These are phyloP conservation scores for Plasmodium gaboni DNA, from an alignment of 169 alveolate species.

Conservation along the genomic window DNA sequence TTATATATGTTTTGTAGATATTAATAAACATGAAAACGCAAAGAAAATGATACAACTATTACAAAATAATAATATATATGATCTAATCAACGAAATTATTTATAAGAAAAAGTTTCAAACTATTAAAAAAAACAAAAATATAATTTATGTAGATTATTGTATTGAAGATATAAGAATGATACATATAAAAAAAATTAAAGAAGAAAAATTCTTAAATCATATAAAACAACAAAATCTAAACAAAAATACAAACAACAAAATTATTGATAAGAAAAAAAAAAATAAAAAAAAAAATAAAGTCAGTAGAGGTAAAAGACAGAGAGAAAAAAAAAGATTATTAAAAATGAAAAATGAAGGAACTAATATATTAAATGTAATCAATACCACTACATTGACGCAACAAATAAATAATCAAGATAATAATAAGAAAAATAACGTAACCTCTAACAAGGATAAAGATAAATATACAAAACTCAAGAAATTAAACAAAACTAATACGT, in stretches of 20 bases:
- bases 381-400: not conserved
- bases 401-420: not conserved
- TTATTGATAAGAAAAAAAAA: not conserved
- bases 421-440: not conserved
- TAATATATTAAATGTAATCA: slow-evolving; percentile 31
- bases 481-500: slow-evolving; percentile 9
- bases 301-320: slow-evolving; percentile 69
- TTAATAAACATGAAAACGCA: slow-evolving; percentile 68
- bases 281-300: slow-evolving; percentile 53
- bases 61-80: slow-evolving; percentile 66
- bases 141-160: slow-evolving; percentile 70
- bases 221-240: slow-evolving; percentile 38
- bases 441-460: not conserved
- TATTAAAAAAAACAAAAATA: slow-evolving; percentile 49
- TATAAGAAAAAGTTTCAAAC: slow-evolving; percentile 61
- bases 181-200: slow-evolving; percentile 69
- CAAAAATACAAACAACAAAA: slow-evolving; percentile 5
- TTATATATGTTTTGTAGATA: slow-evolving; percentile 64
- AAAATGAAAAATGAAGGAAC: slow-evolving; percentile 34
- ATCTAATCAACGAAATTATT: slow-evolving; percentile 35
- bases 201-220: slow-evolving; percentile 68
- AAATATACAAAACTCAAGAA: not conserved
- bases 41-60: slow-evolving; percentile 35
- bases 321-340: slow-evolving; percentile 73
- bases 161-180: slow-evolving; percentile 74